Base-by-base conservation (phyloP, 164 flowering plant species). In the Paratinospora sagittata region DNA sequence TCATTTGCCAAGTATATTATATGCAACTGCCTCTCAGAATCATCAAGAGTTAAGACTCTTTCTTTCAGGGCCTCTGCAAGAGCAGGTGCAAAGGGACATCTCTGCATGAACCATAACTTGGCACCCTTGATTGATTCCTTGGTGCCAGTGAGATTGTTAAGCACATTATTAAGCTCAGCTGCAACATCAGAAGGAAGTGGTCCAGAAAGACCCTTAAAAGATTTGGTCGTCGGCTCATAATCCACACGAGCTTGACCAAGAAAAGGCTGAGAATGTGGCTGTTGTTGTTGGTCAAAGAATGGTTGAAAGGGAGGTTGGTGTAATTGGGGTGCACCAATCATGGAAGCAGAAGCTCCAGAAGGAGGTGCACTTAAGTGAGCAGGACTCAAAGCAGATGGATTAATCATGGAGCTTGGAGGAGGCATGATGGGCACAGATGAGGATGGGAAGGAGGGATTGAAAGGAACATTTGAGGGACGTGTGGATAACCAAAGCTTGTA, bases 81-180 rank as follows among this genome's bases (percentile, higher is more conserved):
- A 72, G 91, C 93, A 6, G 97, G 97, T 49, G 92, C 90, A 82
- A 95, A 95, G 52, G 94, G 85, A 41, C 88, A 87, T 82, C 99
- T 83, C 78, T 92, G 97, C 97, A 95, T 91, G 82, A 95, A 95
- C 99, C 99, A 95, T 55, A 78, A 78, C 81, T 92, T 95, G 70
- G 99, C 96, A 72, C 99, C 85, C 81, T 95, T 95, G 43, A 95
- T 95, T 17, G 99, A 92, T 77, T 95, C 99, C 73, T 95, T 91
- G 13, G 99, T 92, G 60, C 99, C 99, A 77, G 80, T 87, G 65
- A 95, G 94, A 81, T 66, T 90, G 76, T 78, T 86, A 52, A 95
- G 87, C 66, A 95, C 87, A 70, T 77, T 84, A 78, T 64, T 84
- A 55, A 95, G 83, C 83, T 95, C 98, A 67, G 82, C 77, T 24